Percentiles rank a stretch among this genome's conserved stretches.
phyloP scores from a whole-genome alignment of 148 eudicot genomes.

The Chenopodium formosanum region DNA sequence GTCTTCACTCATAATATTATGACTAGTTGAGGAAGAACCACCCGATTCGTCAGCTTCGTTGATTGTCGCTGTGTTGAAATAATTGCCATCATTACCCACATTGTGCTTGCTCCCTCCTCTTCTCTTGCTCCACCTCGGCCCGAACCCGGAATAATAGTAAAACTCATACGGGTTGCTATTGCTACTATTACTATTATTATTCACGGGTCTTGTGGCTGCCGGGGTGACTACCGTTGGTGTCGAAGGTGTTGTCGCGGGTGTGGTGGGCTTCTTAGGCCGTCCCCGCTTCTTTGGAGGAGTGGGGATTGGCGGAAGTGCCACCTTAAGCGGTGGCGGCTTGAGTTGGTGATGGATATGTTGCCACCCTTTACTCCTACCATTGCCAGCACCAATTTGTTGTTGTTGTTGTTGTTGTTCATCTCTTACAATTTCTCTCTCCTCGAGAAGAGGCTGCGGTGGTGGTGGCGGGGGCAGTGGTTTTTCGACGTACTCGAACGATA shows the following conservation, averaged over 20 bases:
- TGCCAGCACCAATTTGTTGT: neutral
- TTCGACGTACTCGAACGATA: slow-evolving; percentile 27
- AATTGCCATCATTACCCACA: neutral
- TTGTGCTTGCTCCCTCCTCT: slow-evolving; percentile 26
- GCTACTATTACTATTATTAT: no score
- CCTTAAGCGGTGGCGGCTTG: slow-evolving; percentile 24
- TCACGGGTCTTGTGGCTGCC: no score
- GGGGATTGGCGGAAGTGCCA: slow-evolving; percentile 1
- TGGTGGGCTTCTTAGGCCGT: slow-evolving; percentile 28
- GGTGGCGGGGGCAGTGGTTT: neutral
- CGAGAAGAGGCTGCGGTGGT: neutral
- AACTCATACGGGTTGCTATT: slow-evolving; percentile 38
- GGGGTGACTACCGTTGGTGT: no score
- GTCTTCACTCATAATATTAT: slow-evolving; percentile 10
- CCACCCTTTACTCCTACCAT: neutral
- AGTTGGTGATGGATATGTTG: neutral
- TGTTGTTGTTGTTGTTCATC: no score
- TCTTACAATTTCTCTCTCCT: neutral
- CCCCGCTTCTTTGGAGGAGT: slow-evolving; percentile 31
- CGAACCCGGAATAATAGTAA: slow-evolving; percentile 73
- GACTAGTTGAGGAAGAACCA: slow-evolving; percentile 6
- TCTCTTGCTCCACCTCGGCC: slow-evolving; percentile 63
- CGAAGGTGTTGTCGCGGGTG: neutral
- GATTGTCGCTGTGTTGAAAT: neutral
- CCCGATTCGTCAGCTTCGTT: neutral